Evolutionary conservation across 177 flowering plant genomes (phyloP), one percentile per base, ranked within the genome.

Genomic region (Vitis hybrid): DNA sequence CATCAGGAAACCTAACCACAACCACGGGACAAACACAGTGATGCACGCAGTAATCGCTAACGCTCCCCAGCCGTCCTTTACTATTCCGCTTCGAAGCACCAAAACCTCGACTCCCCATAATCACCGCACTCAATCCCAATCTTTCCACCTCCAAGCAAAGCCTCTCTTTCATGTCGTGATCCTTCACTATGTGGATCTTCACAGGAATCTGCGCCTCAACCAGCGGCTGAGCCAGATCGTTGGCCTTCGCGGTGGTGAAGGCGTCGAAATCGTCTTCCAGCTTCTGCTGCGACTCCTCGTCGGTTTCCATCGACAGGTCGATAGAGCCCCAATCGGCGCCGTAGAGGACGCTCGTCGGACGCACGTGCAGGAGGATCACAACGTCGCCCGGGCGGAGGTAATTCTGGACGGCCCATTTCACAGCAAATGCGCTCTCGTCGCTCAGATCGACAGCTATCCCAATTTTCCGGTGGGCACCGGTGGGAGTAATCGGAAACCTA

Each of bases 161-260:
- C 83, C 97, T 71, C 83, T 91, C 97, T 85, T 83, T 91, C 97
- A 91, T 86, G 68, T 91, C 94, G 59, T 90, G 97, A 67, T 91
- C 97, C 82, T 90, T 90, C 59, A 91, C 97, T n/a, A 91, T 87
- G 67, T 88, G 94, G 14, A 91, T 82, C 84, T 88, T 88, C 61
- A 84, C 90, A 50, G 91, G 94, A 8, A 88, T 79, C 60, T 79
- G 77, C 15, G 90, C 90, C 13, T 83, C 91, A 14, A 78, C 84
- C 15, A 91, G 71, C 8, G 97, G 94, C 81, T 75, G 79, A 11
- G 97, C 85, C 12, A 91, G 66, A 58, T 87, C 91, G 46, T 77
- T 78, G 15, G 88, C 81, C 73, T 91, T 91, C n/a, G 89, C 65
- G n/a, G 73, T 68, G 0, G 92, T 91, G 67, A 91, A 85, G 30